Conservation (phyloP, 2,329 filamentous ascomycete species). For the Neonectria hederae region DNA sequence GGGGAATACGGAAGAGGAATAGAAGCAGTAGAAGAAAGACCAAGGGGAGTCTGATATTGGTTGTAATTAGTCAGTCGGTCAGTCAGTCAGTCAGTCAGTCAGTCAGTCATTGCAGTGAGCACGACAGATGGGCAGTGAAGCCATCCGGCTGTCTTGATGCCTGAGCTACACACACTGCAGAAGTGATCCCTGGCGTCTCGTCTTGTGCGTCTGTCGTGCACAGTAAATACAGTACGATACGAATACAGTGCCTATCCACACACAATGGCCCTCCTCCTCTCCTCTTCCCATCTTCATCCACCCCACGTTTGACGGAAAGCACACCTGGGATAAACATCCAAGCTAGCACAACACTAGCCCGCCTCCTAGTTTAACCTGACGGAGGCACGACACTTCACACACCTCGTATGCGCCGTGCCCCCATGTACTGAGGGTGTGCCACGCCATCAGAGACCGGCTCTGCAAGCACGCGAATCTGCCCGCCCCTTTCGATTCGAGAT, state of each 20-base stretch:
- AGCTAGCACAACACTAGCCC: background rate
- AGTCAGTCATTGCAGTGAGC: background rate
- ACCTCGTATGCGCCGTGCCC: slow-evolving; percentile 38
- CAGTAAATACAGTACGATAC: too few species aligned
- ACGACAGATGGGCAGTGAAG: slow-evolving; percentile 25
- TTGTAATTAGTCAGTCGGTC: background rate
- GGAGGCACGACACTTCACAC: slow-evolving; percentile 18
- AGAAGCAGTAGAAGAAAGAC: background rate
- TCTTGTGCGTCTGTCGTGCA: background rate
- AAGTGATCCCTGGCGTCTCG: slow-evolving; percentile 8
- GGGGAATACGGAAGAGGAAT: background rate
- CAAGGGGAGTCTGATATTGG: background rate
- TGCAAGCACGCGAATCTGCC: slow-evolving; percentile 45
- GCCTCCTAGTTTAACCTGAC: slow-evolving; percentile 4
- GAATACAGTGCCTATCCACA: too few species aligned
- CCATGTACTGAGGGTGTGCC: slow-evolving; percentile 25
- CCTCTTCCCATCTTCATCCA: background rate
- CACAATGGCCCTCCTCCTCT: too few species aligned
- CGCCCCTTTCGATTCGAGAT: slow-evolving; percentile 40
- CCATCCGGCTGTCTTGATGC: slow-evolving; percentile 35
- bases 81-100: too few species aligned
- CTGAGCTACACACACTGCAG: slow-evolving; percentile 30
- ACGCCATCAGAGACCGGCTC: slow-evolving; percentile 44
- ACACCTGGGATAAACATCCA: background rate
- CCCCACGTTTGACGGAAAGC: background rate